Conservation (phyloP, 2,329 filamentous ascomycete species). For the Curvularia spicifera region DNA sequence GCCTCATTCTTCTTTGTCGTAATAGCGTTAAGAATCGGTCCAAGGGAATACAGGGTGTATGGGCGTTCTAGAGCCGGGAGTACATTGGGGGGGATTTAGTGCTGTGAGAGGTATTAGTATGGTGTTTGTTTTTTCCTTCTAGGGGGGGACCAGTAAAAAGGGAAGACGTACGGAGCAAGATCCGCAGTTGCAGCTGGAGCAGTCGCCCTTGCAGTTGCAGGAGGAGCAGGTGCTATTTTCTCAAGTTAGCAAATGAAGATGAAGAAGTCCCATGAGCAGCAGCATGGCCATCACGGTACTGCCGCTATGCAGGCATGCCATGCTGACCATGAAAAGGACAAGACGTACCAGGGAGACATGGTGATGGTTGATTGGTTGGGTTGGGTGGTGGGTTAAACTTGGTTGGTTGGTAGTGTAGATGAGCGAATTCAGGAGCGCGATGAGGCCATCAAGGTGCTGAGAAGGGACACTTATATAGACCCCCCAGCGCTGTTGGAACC, state of each 20-base stretch:
- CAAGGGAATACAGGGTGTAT: too few relatives aligned
- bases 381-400: slow-evolving; percentile 3
- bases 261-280: too few relatives aligned
- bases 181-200: slow-evolving; percentile 41
- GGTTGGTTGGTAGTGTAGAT: slow-evolving; percentile 10
- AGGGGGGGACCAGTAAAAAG: too few relatives aligned
- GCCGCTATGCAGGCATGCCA: slow-evolving; percentile 13
- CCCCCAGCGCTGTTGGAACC: background rate
- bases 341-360: slow-evolving; percentile 38
- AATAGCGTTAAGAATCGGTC: too few relatives aligned
- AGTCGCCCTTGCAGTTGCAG: slow-evolving; percentile 43
- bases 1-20: too few relatives aligned
- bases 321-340: background rate
- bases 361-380: slow-evolving; percentile 17
- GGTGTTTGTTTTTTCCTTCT: too few relatives aligned
- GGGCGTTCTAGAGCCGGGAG: too few relatives aligned
- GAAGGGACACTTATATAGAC: slow-evolving; percentile 25
- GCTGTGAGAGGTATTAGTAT: background rate
- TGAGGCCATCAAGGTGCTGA: slow-evolving; percentile 36
- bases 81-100: background rate
- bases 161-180: slow-evolving; percentile 31
- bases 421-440: slow-evolving; percentile 13
- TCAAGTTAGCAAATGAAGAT: too few relatives aligned
- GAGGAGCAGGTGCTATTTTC: slow-evolving; percentile 32
- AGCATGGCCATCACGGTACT: slow-evolving; percentile 27